Percentiles rank a stretch among this genome's conserved stretches.
phyloP scores from a whole-genome alignment of 2,329 filamentous ascomycete genomes.

The Aspergillus fijiensis region DNA sequence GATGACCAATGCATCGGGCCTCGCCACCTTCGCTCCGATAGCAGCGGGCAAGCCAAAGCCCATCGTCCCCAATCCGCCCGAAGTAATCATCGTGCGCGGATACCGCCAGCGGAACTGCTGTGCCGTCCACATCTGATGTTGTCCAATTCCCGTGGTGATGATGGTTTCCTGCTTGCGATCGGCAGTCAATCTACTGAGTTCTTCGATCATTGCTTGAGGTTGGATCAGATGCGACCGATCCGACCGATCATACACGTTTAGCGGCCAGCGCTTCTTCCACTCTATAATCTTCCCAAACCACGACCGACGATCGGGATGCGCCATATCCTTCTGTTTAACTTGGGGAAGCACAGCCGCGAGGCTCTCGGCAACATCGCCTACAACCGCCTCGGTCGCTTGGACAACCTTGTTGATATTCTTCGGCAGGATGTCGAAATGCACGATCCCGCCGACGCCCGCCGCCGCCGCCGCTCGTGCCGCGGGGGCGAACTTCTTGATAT shows the following conservation, averaged over 20 bases:
- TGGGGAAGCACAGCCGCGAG: constrained; percentile 71
- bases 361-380: constrained; percentile 85
- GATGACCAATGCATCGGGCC: constrained; percentile 78
- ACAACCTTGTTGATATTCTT: constrained; percentile 99
- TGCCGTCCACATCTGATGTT: constrained; percentile 98
- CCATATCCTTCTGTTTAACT: constrained; percentile 48
- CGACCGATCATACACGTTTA: constrained; percentile 65
- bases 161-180: constrained; percentile 79
- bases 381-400: constrained; percentile 93
- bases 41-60: constrained; percentile 91
- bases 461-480: constrained; percentile 75
- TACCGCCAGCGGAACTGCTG: constrained; percentile 95
- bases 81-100: constrained; percentile 92
- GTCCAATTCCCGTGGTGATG: constrained; percentile 91
- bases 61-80: constrained; percentile 94
- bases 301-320: constrained; percentile 40
- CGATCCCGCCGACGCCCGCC: constrained; percentile 81
- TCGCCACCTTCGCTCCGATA: constrained; percentile 89
- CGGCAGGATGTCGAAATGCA: constrained; percentile 96
- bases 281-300: constrained; percentile 88
- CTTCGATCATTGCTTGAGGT: constrained; percentile 88
- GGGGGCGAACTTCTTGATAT: constrained; percentile 78
- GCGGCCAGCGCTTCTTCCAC: constrained; percentile 92
- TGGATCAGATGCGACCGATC: constrained; percentile 80
- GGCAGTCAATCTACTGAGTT: constrained; percentile 79